phyloP scores from a whole-genome alignment of 164 flowering plant genomes.

The Vitis cinerea region DNA sequence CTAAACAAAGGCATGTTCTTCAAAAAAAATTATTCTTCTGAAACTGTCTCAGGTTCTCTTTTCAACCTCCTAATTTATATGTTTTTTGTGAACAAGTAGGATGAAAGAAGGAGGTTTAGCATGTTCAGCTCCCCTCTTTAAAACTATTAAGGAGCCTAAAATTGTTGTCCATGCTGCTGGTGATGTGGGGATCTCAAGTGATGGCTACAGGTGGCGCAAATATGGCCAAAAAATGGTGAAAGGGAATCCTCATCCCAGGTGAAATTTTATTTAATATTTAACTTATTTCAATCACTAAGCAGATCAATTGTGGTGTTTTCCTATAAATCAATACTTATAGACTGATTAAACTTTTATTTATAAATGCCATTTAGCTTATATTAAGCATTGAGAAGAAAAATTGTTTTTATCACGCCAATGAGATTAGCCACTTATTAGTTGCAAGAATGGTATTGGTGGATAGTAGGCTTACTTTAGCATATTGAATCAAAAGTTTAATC shows the following conservation, averaged over 20 bases:
- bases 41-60: background rate
- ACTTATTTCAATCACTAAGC: no score
- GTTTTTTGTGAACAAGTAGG: slow-evolving; percentile 18
- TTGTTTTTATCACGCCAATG: no score
- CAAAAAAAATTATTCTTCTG: background rate
- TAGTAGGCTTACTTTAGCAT: no score
- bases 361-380: no score
- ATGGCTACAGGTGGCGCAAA: slow-evolving; percentile 95
- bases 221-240: slow-evolving; percentile 98
- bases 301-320: no score
- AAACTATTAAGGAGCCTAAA: slow-evolving; percentile 63
- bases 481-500: no score
- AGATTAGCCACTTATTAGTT: no score
- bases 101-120: slow-evolving; percentile 29
- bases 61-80: background rate
- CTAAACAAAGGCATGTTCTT: background rate
- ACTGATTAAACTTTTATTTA: no score
- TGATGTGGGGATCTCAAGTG: slow-evolving; percentile 69
- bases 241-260: slow-evolving; percentile 91
- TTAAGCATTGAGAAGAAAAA: no score
- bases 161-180: slow-evolving; percentile 77
- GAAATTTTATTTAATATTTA: background rate
- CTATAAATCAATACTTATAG: no score
- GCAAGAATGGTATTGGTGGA: no score
- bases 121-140: slow-evolving; percentile 28